Base-by-base conservation (phyloP, 768 basidiomycete genomes). In the Serendipita sp. region DNA sequence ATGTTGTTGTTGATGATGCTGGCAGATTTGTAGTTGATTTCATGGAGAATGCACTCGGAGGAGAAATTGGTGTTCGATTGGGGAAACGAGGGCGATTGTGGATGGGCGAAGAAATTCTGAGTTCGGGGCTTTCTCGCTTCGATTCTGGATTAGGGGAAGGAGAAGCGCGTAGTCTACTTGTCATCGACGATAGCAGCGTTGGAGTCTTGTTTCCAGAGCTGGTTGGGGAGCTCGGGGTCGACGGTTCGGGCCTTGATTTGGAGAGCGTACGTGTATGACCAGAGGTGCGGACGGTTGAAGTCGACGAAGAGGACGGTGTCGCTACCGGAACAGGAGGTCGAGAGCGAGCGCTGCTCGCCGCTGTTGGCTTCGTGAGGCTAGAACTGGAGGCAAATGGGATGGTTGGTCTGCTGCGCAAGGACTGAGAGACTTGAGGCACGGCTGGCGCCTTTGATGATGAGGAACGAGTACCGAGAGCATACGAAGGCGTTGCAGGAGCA, bases 301-400 rank as follows among this genome's bases (percentile, higher is more conserved):
- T 35, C 24, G 56, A 60, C 10, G 56, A 60, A 34, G 56, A 10
- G 1, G 56, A 60, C 8, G 37, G 10, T 10, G 16, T 60, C 28
- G 18, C 30, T n/a, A 41, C 13, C 41, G 41, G 41, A 41, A 51
- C 48, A 32, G 56, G 5, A 60, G 56, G 56, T 60, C 56, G 28
- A 28, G 34, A n/a, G 56, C 56, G 56, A 60, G 56, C 56, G 35
- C 56, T 60, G 56, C 56, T 60, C 56, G 56, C 56, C 35, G 56
- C 56, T 4, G 56, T 60, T 34, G 56, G 56, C 56, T 60, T n/a
- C 37, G 18, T 60, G 5, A 60, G 18, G 0, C 28, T 32, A 10
- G 56, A 60, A 60, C 56, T 60, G 34, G 28, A n/a, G 2, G 34
- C 34, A n/a, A 60, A 60, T 4, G 56, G 56, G 34, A 60, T 60